Conservation (phyloP, 139 green algal genomes). For the Chloropicon primus region DNA sequence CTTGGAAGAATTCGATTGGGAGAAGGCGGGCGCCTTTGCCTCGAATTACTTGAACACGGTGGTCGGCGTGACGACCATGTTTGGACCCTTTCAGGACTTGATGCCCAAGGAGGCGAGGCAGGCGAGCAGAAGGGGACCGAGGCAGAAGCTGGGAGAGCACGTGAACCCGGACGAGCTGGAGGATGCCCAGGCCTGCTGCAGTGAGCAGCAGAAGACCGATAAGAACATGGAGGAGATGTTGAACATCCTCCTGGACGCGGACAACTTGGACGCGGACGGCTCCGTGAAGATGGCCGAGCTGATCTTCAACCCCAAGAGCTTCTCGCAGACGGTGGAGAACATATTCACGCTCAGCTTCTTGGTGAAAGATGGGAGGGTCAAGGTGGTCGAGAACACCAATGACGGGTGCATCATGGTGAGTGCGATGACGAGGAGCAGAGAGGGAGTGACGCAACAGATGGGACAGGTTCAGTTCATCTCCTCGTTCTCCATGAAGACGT, state of each 20-base stretch:
- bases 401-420: background rate
- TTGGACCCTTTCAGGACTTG: background rate
- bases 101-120: background rate
- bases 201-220: conserved; percentile 50
- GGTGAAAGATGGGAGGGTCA: conserved; percentile 27
- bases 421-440: no score
- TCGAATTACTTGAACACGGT: background rate
- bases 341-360: conserved; percentile 74
- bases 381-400: background rate
- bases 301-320: conserved; percentile 50
- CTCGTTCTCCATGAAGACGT: background rate
- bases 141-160: conserved; percentile 20
- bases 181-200: conserved; percentile 11
- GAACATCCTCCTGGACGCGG: conserved; percentile 16
- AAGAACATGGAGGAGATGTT: conserved; percentile 64
- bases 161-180: conserved; percentile 27
- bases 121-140: conserved; percentile 9
- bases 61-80: background rate
- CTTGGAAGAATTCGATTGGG: conserved; percentile 15
- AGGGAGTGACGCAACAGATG: no score
- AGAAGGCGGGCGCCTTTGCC: background rate
- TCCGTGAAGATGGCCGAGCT: conserved; percentile 34
- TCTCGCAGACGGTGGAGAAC: conserved; percentile 77
- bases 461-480: background rate
- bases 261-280: background rate